These are phyloP conservation scores for Cajanus cajan DNA, from an alignment of 306 rosid genomes.

Conservation along the genomic window DNA sequence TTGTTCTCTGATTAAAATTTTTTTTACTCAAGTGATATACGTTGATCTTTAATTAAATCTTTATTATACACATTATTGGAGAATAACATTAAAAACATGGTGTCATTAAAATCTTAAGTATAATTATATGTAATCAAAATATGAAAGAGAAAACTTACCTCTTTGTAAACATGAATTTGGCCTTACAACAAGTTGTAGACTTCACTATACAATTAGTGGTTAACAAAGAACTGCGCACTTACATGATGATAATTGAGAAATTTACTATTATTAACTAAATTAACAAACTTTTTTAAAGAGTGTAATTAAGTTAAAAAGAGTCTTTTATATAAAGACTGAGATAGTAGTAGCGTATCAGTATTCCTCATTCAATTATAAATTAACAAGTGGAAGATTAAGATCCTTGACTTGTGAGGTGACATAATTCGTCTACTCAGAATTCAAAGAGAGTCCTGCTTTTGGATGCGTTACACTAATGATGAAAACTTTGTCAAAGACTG, in stretches of 20 bases:
- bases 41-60: neutral
- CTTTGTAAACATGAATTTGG: neutral
- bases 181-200: neutral
- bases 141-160: neutral
- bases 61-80: neutral
- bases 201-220: neutral
- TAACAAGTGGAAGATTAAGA: neutral
- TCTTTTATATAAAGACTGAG: no score
- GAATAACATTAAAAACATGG: neutral
- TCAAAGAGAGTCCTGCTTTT: neutral
- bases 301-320: no score
- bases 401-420: neutral
- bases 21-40: neutral
- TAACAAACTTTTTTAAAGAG: no score
- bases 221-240: neutral
- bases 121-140: neutral
- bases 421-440: neutral
- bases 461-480: conserved; percentile 27
- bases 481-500: conserved; percentile 23
- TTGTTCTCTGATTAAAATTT: neutral
- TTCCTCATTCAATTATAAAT: neutral
- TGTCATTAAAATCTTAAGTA: conserved; percentile 9
- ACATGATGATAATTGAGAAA: neutral
- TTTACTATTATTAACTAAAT: no score
- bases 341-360: no score